Percentiles rank a stretch among this genome's conserved stretches.
Evolutionary conservation across 768 basidiomycete species (phyloP).

Genomic region (Agaricus sinodeliciosus): DNA sequence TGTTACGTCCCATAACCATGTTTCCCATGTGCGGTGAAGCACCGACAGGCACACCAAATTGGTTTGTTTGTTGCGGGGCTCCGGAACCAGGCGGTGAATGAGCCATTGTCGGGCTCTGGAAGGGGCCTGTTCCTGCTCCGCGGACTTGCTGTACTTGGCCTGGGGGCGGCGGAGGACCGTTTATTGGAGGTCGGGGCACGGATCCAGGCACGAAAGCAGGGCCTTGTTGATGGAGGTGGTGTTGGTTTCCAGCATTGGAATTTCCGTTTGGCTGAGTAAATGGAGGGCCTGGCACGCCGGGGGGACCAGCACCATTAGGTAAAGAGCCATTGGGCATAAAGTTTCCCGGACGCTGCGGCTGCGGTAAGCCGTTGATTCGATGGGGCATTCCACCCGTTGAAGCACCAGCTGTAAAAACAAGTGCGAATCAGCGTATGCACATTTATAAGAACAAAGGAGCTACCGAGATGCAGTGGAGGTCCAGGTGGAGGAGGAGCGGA

Average conservation of each 20-base stretch:
- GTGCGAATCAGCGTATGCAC: too few species aligned
- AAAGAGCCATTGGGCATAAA: conserved; percentile 4
- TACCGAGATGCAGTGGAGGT: conserved; percentile 10
- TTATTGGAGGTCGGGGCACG: conserved; percentile 10
- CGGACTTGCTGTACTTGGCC: conserved; percentile 13
- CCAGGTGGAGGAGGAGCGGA: conserved; percentile 15
- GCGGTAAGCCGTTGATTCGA: conserved; percentile 13
- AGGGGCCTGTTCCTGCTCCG: conserved; percentile 28
- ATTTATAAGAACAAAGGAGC: background rate
- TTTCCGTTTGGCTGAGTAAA: conserved; percentile 9
- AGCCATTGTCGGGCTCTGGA: conserved; percentile 61
- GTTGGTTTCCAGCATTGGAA: conserved; percentile 7
- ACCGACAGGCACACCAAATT: conserved; percentile 44
- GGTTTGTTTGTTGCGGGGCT: conserved; percentile 22
- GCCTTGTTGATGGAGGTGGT: conserved; percentile 10
- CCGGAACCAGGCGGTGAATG: conserved; percentile 45
- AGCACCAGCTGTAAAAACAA: background rate
- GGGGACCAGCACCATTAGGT: conserved; percentile 11
- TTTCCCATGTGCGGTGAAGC: conserved; percentile 46
- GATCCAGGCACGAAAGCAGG: conserved; percentile 17
- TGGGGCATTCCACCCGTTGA: conserved; percentile 11
- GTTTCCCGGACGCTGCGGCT: conserved; percentile 4
- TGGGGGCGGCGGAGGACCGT: conserved; percentile 13
- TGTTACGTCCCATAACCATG: conserved; percentile 28
- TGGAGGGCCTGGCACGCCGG: conserved; percentile 10